Evolutionary conservation across 139 green algal genomes (phyloP).

Genomic region (Picochlorum sp.): DNA sequence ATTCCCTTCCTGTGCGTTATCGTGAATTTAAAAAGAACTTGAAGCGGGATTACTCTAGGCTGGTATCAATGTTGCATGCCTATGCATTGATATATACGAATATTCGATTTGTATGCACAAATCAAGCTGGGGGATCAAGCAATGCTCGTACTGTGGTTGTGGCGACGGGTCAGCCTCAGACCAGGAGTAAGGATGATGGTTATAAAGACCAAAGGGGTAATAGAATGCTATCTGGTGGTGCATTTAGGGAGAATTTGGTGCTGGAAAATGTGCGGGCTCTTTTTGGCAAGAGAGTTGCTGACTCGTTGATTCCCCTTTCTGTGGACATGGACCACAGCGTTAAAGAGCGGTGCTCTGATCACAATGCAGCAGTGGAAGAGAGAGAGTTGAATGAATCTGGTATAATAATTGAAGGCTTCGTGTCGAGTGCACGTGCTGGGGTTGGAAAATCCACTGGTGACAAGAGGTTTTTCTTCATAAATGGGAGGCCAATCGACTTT

Average conservation of each 20-base stretch:
- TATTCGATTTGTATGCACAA: slow-evolving; percentile 54
- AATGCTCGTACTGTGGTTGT: background rate
- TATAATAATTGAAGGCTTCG: slow-evolving; percentile 35
- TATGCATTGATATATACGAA: slow-evolving; percentile 59
- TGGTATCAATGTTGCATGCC: slow-evolving; percentile 49
- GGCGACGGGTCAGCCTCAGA: background rate
- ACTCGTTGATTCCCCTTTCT: slow-evolving; percentile 46
- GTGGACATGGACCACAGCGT: slow-evolving; percentile 28
- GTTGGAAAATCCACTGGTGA: slow-evolving; percentile 36
- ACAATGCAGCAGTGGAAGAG: no score
- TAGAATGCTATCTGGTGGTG: background rate
- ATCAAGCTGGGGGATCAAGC: slow-evolving; percentile 32
- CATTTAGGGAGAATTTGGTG: slow-evolving; percentile 9
- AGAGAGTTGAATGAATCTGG: no score
- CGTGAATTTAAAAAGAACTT: slow-evolving; percentile 67
- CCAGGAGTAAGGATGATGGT: background rate
- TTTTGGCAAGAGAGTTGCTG: slow-evolving; percentile 62
- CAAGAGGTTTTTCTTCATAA: slow-evolving; percentile 89
- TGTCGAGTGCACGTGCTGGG: slow-evolving; percentile 49
- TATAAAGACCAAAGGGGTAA: background rate
- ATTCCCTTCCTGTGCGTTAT: slow-evolving; percentile 68
- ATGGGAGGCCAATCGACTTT: slow-evolving; percentile 86
- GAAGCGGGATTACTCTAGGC: slow-evolving; percentile 70
- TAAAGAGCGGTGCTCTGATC: no score
- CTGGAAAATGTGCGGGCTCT: slow-evolving; percentile 66